Base-by-base conservation (phyloP, 306 rosid species). In the Quillaja saponaria region DNA sequence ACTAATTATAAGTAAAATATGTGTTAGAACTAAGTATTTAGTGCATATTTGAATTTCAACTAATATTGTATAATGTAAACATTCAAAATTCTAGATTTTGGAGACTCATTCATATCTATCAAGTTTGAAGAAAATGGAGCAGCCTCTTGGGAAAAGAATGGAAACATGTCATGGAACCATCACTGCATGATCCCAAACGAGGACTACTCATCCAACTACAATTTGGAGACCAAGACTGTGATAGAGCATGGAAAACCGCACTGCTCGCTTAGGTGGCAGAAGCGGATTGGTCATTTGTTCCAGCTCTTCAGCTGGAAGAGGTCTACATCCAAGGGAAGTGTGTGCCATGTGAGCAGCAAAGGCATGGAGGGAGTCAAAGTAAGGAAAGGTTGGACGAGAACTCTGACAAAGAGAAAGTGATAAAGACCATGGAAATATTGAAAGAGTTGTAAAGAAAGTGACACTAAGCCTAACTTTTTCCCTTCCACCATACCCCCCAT, bases 101-200 rank as follows among this genome's bases (percentile, higher is more conserved):
- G 72, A 83, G 99, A 94, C 25, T 90, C 99, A 13, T 94, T 90
- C 79, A 94, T 94, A 77, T 94, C 99, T 71, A 94, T 94, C 75
- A 85, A 87, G 81, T 94, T 94, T 64, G 96, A 78, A 81, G 88
- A 85, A 10, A 90, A 90, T 69, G 99, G 99, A 49, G 81, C 70
- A 61, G 95, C 85, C 39, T 87, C 96, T 13, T 94, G 99, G 99
- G 99, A 94, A 69, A 83, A 87, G 81, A 83, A 82, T n/a, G n/a
- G n/a, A n/a, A n/a, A n/a, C n/a, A 41, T 74, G 85, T 44, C 88
- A 8, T 82, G 90, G 92, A 81, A 81, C 61, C 49, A 62, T 52
- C 74, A 78, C 51, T 64, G 52, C 74, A 45, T 62, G 61, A 66
- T 33, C 50, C 61, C 28, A 13, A 67, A 49, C 58, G 78, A 75